Evolutionary conservation across 352 stramenopile species (phyloP), one percentile per base, ranked within the genome.

Genomic region (Thalassiosira hispida): DNA sequence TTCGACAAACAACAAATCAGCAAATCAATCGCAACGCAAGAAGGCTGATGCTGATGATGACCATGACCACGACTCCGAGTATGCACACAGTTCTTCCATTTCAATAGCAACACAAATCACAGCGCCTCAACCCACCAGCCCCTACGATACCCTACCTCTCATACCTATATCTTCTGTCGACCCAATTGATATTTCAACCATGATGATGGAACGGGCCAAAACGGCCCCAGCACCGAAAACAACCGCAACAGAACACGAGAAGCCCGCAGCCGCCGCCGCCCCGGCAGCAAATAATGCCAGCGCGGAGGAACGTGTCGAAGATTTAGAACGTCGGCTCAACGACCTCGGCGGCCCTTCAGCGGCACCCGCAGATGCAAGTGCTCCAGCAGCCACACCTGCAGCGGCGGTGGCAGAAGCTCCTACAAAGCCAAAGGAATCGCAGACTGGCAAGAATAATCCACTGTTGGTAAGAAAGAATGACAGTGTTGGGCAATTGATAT

Each of bases 381-480:
- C 73, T 52, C 7, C 75, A 6, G 25, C 53, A 33, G 35, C 68
- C 23, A 18, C 66, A 6, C n/a, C 71, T 25, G n/a, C 66, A 1
- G 35, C 70, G 46, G 47, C 46, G n/a, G 40, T 38, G 14, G 38
- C 31, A 1, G 27, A 29, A 42, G 22, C 31, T 53, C 22, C 46
- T 5, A 20, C 52, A 38, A 14, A 42, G 0, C 72, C 77, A 33
- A 49, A 53, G 40, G 14, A 46, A 46, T 46, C 38, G 38, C 42
- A 51, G 42, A 51, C 42, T n/a, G 42, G 42, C 42, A 81, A 85
- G 49, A 90, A 84, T 44, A 88, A 85, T 75, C 83, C 86, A 8
- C 51, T 92, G 20, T 81, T 92, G 75, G 86, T 88, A 62, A 77
- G 84, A 79, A 47, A 18, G 23, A n/a, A 3, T 22, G 4, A 51